These are phyloP conservation scores for Cicer chorassanicum DNA, from an alignment of 306 rosid genomes.

Conservation along the genomic window DNA sequence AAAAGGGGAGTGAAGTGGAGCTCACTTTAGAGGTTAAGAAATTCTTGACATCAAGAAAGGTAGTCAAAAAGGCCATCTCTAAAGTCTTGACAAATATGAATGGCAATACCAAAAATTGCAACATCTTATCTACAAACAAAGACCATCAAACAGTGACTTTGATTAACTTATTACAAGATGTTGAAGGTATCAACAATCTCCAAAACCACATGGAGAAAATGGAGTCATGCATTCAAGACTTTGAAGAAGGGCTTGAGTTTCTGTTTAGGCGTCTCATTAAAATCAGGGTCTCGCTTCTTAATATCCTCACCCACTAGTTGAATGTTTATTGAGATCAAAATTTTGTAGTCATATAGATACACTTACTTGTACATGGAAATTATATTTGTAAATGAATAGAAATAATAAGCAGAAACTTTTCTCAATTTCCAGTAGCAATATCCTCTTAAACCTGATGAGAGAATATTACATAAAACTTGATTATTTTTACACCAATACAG, in stretches of 20 bases:
- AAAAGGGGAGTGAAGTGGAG: constrained; percentile 32
- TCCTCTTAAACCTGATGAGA: background rate
- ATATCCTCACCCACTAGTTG: constrained; percentile 35
- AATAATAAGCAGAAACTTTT: background rate
- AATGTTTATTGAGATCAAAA: background rate
- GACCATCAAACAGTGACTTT: constrained; percentile 12
- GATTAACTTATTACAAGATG: constrained; percentile 32
- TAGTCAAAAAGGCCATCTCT: constrained; percentile 42
- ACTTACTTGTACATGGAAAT: constrained; percentile 32
- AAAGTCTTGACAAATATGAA: constrained; percentile 42
- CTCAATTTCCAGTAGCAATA: background rate
- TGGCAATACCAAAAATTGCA: background rate
- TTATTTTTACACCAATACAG: too few relatives aligned
- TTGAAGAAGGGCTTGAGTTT: constrained; percentile 1
- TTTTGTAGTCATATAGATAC: constrained; percentile 34
- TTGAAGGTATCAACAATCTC: constrained; percentile 24
- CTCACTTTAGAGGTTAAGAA: constrained; percentile 26
- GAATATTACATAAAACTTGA: too few relatives aligned
- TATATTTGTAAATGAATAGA: background rate
- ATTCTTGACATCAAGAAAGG: constrained; percentile 46
- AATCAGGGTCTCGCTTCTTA: constrained; percentile 38
- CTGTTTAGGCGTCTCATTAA: constrained; percentile 34
- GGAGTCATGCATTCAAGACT: constrained; percentile 25
- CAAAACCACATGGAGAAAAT: constrained; percentile 22
- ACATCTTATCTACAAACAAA: constrained; percentile 23